These are phyloP conservation scores for Sonneratia caseolaris DNA, from an alignment of 345 rosid genomes.

Conservation along the genomic window DNA sequence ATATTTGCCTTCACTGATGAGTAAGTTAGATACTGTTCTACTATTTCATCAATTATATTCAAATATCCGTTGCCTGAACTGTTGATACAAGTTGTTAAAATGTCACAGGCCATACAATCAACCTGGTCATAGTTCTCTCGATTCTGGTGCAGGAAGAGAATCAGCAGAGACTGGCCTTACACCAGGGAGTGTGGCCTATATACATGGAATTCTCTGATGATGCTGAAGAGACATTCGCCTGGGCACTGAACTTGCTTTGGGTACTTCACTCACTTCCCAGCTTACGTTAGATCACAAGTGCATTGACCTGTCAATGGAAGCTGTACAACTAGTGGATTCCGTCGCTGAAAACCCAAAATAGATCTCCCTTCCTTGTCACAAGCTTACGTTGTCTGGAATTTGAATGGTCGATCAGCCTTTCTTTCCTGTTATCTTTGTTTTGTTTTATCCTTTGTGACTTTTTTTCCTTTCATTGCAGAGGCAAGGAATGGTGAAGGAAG, in stretches of 20 bases:
- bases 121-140: not conserved
- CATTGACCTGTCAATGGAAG: not conserved
- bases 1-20: constrained; percentile 86
- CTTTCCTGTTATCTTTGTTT: not conserved
- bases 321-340: not conserved
- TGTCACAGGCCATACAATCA: constrained; percentile 1
- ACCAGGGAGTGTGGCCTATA: constrained; percentile 93
- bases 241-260: constrained; percentile 65
- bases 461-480: constrained; percentile 42
- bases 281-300: not conserved
- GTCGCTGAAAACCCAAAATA: not conserved
- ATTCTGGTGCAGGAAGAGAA: constrained; percentile 53
- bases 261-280: constrained; percentile 18
- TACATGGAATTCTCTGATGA: constrained; percentile 88
- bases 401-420: not conserved
- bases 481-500: constrained; percentile 92
- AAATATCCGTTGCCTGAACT: not conserved
- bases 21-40: constrained; percentile 31
- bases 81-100: not conserved
- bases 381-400: not conserved
- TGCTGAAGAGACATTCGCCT: constrained; percentile 78
- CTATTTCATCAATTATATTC: not conserved
- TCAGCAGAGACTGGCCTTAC: constrained; percentile 82
- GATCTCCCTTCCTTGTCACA: not conserved
- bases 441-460: not conserved